phyloP scores from a whole-genome alignment of 345 rosid genomes.

The Erodium maritimum region DNA sequence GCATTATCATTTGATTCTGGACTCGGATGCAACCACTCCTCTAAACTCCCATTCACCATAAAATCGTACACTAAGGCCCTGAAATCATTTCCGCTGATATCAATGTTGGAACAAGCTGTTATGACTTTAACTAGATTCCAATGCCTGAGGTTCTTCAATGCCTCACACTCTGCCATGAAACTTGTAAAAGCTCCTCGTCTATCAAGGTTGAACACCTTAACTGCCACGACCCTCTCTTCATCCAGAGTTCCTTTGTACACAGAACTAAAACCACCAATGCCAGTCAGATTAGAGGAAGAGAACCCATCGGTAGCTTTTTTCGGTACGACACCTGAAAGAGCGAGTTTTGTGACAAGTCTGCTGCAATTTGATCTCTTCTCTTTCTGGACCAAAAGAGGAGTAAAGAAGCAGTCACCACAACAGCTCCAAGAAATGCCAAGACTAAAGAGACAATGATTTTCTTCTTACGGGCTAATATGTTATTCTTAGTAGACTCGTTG shows the following conservation, averaged over 20 bases:
- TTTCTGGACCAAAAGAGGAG: neutral
- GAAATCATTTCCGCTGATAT: constrained; percentile 15
- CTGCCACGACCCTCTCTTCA: constrained; percentile 5
- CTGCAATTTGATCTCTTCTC: neutral
- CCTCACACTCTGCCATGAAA: constrained; percentile 19
- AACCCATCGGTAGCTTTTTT: constrained; percentile 18
- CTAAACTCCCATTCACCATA: constrained; percentile 8
- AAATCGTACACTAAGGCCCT: constrained; percentile 20
- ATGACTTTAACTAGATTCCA: constrained; percentile 16
- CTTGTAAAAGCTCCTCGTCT: constrained; percentile 16
- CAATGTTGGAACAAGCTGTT: constrained; percentile 17
- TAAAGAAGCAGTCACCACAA: neutral
- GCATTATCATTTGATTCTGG: neutral
- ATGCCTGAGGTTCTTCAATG: constrained; percentile 14
- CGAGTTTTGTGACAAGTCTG: neutral
- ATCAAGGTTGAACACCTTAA: constrained; percentile 18
- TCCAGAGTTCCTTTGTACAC: constrained; percentile 19
- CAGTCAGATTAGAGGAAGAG: constrained; percentile 12
- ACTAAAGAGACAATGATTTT: neutral
- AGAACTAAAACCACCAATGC: constrained; percentile 14
- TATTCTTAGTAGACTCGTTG: neutral
- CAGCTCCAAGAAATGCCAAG: neutral
- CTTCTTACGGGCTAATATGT: neutral
- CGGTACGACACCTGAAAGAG: constrained; percentile 10
- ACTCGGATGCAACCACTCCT: constrained; percentile 9